Evolutionary conservation across 1,139 yeast species (phyloP), one percentile per base, ranked within the genome.

Genomic region (Geotrichum europaeum): DNA sequence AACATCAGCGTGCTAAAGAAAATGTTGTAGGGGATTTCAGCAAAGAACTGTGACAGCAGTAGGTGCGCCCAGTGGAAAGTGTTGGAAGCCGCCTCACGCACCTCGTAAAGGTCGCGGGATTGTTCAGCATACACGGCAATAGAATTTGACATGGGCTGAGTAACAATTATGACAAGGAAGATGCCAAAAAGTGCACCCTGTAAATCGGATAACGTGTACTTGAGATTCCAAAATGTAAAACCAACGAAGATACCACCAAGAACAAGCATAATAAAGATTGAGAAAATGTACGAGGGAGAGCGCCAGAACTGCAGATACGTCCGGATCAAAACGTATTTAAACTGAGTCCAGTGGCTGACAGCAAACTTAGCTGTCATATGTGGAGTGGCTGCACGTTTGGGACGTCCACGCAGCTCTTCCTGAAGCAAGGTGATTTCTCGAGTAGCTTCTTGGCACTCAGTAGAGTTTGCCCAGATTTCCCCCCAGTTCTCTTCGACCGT

Each of bases 11-110:
- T 68, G 4, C 72, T 66, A 70, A 74, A 66, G 68, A 70, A 55
- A 47, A 79, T 62, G 56, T 76, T 74, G 68, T 77, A 70, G 5
- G 76, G 76, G 15, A 78, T 68, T 69, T 81, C 84, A 47, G 76
- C 72, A n/a, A 72, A 59, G 49, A 70, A 69, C 62, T 79, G 79
- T 20, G 80, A 71, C 36, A 79, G 61, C 55, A 80, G 65, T 60
- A 81, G 68, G 43, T 75, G 72, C 64, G 76, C 70, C 87, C 86
- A 84, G 68, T 83, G 85, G 76, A 82, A 84, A 24, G 87, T 84
- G 67, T 83, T 84, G 9, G 87, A 83, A 54, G 82, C 78, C 58
- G 81, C 77, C 69, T 85, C 89, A 72, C 88, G 77, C 22, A 81
- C 85, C 70, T 85, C 89, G 67, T 76, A 85, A 60, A 84, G 70